Base-by-base conservation (phyloP, 1,284 basidiomycete genomes). In the Neotropicomus parvogracilis region DNA sequence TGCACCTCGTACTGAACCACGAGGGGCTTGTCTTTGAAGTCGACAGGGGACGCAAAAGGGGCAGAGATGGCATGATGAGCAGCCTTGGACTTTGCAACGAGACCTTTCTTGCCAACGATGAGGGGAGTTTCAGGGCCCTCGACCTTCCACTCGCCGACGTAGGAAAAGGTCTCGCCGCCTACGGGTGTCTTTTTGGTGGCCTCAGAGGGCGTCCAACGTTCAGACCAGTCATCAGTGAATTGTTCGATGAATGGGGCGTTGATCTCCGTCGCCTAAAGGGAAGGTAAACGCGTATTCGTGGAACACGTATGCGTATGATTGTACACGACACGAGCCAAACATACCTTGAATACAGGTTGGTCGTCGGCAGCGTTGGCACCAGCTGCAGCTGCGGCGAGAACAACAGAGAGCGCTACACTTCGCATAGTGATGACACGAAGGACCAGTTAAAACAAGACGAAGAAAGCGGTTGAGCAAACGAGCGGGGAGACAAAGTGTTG, bases 1-100 rank as follows among this genome's bases (percentile, higher is more conserved):
- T 99, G 97, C 74, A 95, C 94, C 71, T 99, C 97, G 69, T 99
- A 99, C 70, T 98, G 95, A 16, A 99, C 87, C 55, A 99, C 94
- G 42, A 99, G 78, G 35, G 95, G 91, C 74, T 97, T 82, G 55
- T 83, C 76, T 64, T 82, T 83, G 72, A 95, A 91, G 75, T 89
- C 85, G 61, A 97, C 77, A 46, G 88, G 77, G 57, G 80, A 68
- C 26, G 75, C 60, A 71, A 99, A 95, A 31, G 92, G 86, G 9
- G 95, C 91, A 53, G 95, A 97, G 71, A 99, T 97, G 68, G 97
- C 97, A 65, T 98, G 95, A 69, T 95, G 92, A 42, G 91, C 88
- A 52, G 92, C 92, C 75, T 91, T 91, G 70, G 80, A 83, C 79
- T 94, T 95, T 31, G 92, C 88, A 37, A 97, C 92, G 58, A 97